A percentile compares a stretch with the other conserved stretches of the same genome.
phyloP scores from a whole-genome alignment of 2,329 filamentous ascomycete species.

The Verticillium isaacii region DNA sequence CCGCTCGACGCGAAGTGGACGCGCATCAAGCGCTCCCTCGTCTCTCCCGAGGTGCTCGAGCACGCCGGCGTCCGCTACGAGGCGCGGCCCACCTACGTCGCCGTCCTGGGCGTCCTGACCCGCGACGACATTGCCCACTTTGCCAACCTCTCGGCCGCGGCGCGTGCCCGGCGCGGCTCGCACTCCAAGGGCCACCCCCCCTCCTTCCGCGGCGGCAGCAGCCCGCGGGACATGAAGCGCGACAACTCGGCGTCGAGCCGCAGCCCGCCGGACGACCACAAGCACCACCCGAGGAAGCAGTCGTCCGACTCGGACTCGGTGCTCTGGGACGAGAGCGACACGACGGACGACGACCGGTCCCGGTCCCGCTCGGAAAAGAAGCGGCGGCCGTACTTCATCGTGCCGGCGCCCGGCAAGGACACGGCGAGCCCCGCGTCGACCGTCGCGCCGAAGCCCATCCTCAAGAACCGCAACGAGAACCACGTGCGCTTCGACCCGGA shows the following conservation, averaged over 20 bases:
- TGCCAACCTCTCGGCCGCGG: conserved; percentile 43
- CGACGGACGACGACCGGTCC: conserved; percentile 19
- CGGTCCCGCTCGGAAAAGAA: conserved; percentile 20
- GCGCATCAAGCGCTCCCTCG: conserved; percentile 46
- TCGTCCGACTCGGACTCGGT: conserved; percentile 16
- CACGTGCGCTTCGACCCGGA: conserved; percentile 50
- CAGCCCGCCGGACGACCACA: conserved; percentile 22
- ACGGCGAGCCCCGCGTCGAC: conserved; percentile 26
- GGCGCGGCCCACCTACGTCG: conserved; percentile 55
- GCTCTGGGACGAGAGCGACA: conserved; percentile 23
- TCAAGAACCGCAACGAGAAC: conserved; percentile 56
- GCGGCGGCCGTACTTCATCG: conserved; percentile 33
- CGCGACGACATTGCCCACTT: conserved; percentile 47
- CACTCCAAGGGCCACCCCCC: conserved; percentile 5
- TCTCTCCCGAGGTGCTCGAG: conserved; percentile 54
- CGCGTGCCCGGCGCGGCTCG: conserved; percentile 25
- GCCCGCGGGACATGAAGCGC: conserved; percentile 1
- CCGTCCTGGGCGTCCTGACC: conserved; percentile 50
- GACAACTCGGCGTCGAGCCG: conserved; percentile 26
- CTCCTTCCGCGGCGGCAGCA: neutral
- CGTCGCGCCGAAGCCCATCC: conserved; percentile 49
- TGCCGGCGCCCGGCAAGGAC: conserved; percentile 26
- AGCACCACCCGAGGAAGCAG: conserved; percentile 1
- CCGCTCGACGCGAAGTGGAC: conserved; percentile 56
- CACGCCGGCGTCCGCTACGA: conserved; percentile 54